phyloP scores from a whole-genome alignment of 2,329 filamentous ascomycete genomes.

The Aspergillus felis region DNA sequence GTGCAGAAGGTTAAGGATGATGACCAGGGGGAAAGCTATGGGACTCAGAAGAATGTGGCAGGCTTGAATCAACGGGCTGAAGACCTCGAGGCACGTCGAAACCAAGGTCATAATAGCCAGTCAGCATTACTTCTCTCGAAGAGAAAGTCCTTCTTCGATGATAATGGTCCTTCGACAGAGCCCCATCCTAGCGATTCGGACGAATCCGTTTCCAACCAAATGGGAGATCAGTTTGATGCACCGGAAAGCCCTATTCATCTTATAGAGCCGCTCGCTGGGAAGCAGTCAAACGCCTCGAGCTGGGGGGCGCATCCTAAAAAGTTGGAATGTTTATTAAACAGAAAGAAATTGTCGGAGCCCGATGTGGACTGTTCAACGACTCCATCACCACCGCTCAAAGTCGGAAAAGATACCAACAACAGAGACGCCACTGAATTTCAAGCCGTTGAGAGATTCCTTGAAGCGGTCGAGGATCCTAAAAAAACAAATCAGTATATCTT shows the following conservation, averaged over 20 bases:
- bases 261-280: not conserved
- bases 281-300: not conserved
- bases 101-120: not conserved
- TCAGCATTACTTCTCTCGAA: not conserved
- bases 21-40: slow-evolving; percentile 11
- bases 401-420: slow-evolving; percentile 16
- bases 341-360: not conserved
- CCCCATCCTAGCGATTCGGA: not conserved
- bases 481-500: slow-evolving; percentile 50
- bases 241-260: not conserved
- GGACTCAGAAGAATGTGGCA: not conserved
- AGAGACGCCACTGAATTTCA: slow-evolving; percentile 32
- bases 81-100: not conserved
- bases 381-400: slow-evolving; percentile 27
- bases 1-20: slow-evolving; percentile 21
- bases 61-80: not conserved
- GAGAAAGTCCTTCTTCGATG: not conserved
- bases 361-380: not conserved
- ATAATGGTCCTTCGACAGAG: not conserved
- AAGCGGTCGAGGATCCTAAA: slow-evolving; percentile 41
- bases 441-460: slow-evolving; percentile 36
- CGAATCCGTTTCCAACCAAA: not conserved
- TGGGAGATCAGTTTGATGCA: not conserved
- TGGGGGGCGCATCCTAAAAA: not conserved
- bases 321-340: not conserved